Conservation (phyloP, 176 grass and related monocot genomes). For the Eragrostis nindensis region DNA sequence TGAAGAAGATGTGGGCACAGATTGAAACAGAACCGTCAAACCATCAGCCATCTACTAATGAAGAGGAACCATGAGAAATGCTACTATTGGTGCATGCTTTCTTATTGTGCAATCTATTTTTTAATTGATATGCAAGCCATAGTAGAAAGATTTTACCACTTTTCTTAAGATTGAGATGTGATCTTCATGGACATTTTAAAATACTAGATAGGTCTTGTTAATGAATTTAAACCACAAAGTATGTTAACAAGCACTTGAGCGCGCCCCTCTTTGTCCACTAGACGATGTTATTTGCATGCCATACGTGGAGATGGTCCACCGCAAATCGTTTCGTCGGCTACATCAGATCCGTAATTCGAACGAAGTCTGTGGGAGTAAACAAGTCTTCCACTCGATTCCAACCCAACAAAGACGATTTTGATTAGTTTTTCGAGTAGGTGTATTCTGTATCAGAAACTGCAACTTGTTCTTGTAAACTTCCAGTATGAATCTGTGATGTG, state of each 20-base stretch:
- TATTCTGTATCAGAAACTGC: not conserved
- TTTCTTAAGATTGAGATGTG: slow-evolving; percentile 18
- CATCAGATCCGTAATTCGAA: no score
- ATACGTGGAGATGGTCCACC: not conserved
- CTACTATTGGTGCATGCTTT: not conserved
- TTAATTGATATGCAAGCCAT: not conserved
- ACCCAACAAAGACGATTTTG: not conserved
- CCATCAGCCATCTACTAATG: slow-evolving; percentile 8
- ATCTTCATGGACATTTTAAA: not conserved
- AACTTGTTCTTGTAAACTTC: not conserved
- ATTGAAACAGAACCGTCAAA: slow-evolving; percentile 29
- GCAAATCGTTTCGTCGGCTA: not conserved
- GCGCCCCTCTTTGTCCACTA: not conserved
- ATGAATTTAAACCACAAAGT: not conserved
- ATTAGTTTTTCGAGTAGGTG: not conserved
- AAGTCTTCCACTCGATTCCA: no score
- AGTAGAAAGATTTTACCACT: not conserved
- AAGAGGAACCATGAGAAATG: slow-evolving; percentile 36
- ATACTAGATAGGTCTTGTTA: not conserved
- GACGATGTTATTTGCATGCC: no score
- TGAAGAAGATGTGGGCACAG: slow-evolving; percentile 32
- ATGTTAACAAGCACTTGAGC: not conserved
- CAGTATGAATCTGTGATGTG: not conserved
- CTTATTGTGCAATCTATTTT: not conserved
- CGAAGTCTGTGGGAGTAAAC: no score